Base-by-base conservation (phyloP, 768 basidiomycete species). In the Auriscalpium orientale region DNA sequence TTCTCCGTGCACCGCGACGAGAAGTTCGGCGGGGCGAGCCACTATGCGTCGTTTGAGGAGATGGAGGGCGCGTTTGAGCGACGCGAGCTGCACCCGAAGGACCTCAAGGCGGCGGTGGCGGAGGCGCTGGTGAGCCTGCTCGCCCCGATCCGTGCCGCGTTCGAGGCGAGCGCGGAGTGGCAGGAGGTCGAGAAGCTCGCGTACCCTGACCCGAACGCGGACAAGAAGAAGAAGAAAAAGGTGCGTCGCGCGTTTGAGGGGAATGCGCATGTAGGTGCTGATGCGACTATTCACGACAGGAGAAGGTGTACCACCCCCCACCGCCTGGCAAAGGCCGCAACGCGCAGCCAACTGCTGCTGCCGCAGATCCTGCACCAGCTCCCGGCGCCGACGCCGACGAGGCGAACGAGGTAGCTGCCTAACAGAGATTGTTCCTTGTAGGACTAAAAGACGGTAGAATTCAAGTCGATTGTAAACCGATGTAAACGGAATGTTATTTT, bases 71-170 rank as follows among this genome's bases (percentile, higher is more conserved):
- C 88, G 53, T 99, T 93, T 66, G 81, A 76, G 34, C 78, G 76
- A 56, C 87, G 84, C 72, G 80, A 81, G 60, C 64, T 99, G 4
- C 93, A 97, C 69, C 97, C 97, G 8, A 85, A 83, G 35, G 97
- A 97, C 70, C 72, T 98, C 66, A 99, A 99, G 76, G 70, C 70
- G 4, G 79, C 83, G 0, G 90, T 95, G 15, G 79, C 80, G 45
- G 81, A 84, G 36, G 85, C 83, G 12, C 84, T 98, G 67, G 78
- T 81, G 65, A 75, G 76, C 22, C 72, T 99, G 45, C 71, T 98
- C 55, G 83, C 81, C 18, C 95, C 95, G 0, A 85, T 99, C 49
- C 80, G 87, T 59, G 80, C 83, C 59, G 79, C 82, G 51, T 98
- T 91, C 65, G 79, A 85, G 63, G 80, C 73, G 59, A 83, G 82